These are phyloP conservation scores for Arabis alpina DNA, from an alignment of 345 rosid genomes.

Conservation along the genomic window DNA sequence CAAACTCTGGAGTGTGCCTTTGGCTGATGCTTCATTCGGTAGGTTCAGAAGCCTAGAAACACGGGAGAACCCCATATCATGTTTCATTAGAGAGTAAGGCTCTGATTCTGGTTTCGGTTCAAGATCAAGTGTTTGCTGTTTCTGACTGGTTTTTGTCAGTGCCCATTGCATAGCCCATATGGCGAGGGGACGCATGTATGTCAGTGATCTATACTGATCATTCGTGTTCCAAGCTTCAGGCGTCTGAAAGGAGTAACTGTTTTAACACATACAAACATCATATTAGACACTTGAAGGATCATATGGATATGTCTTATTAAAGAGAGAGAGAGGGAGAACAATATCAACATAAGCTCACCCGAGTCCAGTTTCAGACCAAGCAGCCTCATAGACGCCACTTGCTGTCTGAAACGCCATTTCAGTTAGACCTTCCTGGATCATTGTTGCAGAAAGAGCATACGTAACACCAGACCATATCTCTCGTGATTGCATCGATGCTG, in stretches of 20 bases:
- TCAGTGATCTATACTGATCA: slow-evolving; percentile 67
- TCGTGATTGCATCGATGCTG: slow-evolving; percentile 78
- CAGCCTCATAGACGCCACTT: slow-evolving; percentile 72
- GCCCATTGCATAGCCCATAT: slow-evolving; percentile 99
- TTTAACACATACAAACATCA: neutral
- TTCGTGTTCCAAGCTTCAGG: slow-evolving; percentile 83
- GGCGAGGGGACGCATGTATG: slow-evolving; percentile 88
- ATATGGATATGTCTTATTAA: neutral
- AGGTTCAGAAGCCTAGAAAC: slow-evolving; percentile 74
- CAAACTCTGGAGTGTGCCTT: slow-evolving; percentile 58
- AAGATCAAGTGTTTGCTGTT: slow-evolving; percentile 37
- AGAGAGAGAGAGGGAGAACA: neutral
- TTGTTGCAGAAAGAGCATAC: slow-evolving; percentile 84
- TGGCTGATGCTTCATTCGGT: slow-evolving; percentile 50
- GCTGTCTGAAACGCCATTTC: slow-evolving; percentile 86
- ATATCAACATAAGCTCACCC: slow-evolving; percentile 54
- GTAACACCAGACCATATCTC: slow-evolving; percentile 99
- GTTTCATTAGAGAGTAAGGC: slow-evolving; percentile 44
- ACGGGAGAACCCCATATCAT: slow-evolving; percentile 60
- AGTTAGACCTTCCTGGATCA: slow-evolving; percentile 78
- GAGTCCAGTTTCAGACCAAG: slow-evolving; percentile 81
- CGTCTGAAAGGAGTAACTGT: slow-evolving; percentile 86
- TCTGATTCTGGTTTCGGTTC: slow-evolving; percentile 43
- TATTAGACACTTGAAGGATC: neutral
- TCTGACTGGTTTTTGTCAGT: slow-evolving; percentile 49